Percentiles rank a stretch among this genome's conserved stretches.
phyloP scores from a whole-genome alignment of 2,329 filamentous ascomycete species.

The Aspergillus hiratsukae region DNA sequence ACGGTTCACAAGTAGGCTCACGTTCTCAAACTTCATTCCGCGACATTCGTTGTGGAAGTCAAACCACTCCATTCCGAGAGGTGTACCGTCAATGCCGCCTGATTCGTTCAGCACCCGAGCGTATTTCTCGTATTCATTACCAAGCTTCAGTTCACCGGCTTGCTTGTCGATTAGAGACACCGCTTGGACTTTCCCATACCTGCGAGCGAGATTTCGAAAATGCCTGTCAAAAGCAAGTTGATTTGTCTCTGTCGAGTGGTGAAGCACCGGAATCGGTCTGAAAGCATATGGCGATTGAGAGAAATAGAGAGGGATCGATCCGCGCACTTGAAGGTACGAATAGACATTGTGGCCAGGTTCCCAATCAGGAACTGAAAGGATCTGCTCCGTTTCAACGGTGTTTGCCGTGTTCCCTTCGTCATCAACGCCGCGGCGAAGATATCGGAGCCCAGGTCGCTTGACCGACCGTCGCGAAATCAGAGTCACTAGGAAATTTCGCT shows the following conservation, averaged over 20 bases:
- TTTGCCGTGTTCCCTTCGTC: conserved; percentile 88
- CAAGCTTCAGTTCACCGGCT: conserved; percentile 74
- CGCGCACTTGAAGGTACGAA: conserved; percentile 82
- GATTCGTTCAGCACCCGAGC: conserved; percentile 63
- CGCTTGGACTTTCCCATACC: conserved; percentile 73
- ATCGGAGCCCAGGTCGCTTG: conserved; percentile 81
- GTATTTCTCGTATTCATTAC: conserved; percentile 68
- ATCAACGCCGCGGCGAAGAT: conserved; percentile 84
- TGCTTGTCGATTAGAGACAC: conserved; percentile 87
- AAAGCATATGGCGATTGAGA: conserved; percentile 91
- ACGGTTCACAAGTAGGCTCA: conserved; percentile 69
- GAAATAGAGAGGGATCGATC: conserved; percentile 92
- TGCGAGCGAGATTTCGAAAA: conserved; percentile 62
- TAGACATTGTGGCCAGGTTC: conserved; percentile 59
- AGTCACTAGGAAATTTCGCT: conserved; percentile 68
- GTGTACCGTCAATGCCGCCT: conserved; percentile 46
- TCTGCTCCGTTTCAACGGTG: conserved; percentile 90
- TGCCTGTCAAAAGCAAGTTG: conserved; percentile 73
- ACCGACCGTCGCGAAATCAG: conserved; percentile 85
- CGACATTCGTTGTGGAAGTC: conserved; percentile 91
- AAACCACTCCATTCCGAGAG: conserved; percentile 84
- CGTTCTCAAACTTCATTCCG: conserved; percentile 97
- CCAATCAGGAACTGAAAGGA: conserved; percentile 70
- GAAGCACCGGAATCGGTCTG: conserved; percentile 77
- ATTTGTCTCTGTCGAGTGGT: conserved; percentile 77